A percentile compares a stretch with the other conserved stretches of the same genome.
Conservation (phyloP, 2,329 filamentous ascomycete species). For the Colletotrichum endophyticum region DNA sequence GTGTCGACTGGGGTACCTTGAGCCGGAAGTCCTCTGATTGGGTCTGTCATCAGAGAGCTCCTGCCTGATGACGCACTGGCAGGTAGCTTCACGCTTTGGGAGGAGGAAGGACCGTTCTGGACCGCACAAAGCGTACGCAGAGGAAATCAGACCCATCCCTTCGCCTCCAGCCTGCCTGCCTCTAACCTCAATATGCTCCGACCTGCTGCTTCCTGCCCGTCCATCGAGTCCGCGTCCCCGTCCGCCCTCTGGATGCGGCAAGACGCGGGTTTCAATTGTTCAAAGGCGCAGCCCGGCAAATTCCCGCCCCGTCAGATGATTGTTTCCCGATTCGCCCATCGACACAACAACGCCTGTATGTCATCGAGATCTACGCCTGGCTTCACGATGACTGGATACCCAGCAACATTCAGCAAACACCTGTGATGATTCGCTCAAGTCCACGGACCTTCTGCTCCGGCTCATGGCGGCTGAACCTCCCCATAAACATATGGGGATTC, state of each 20-base stretch:
- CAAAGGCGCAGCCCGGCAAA: conserved; percentile 9
- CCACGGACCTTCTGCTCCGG: conserved; percentile 17
- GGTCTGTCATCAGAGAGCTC: not conserved
- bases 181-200: not conserved
- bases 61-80: not conserved
- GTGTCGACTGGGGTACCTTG: not conserved
- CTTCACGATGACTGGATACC: not conserved
- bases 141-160: not conserved
- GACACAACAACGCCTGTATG: conserved; percentile 1
- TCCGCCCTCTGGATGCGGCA: conserved; percentile 15
- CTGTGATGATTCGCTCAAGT: not conserved
- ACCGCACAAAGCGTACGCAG: conserved; percentile 8
- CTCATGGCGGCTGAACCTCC: not conserved
- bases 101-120: conserved; percentile 13
- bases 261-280: conserved; percentile 11
- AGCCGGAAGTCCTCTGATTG: not conserved
- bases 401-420: not conserved
- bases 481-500: not conserved
- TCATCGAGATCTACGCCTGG: conserved; percentile 18
- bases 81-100: conserved; percentile 7
- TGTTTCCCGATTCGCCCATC: conserved; percentile 16
- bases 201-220: not conserved
- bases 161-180: not conserved
- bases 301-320: conserved; percentile 10
- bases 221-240: not conserved